Percentiles rank a stretch among this genome's conserved stretches.
phyloP scores from a whole-genome alignment of 768 basidiomycete species.

The Calocera viscosa region DNA sequence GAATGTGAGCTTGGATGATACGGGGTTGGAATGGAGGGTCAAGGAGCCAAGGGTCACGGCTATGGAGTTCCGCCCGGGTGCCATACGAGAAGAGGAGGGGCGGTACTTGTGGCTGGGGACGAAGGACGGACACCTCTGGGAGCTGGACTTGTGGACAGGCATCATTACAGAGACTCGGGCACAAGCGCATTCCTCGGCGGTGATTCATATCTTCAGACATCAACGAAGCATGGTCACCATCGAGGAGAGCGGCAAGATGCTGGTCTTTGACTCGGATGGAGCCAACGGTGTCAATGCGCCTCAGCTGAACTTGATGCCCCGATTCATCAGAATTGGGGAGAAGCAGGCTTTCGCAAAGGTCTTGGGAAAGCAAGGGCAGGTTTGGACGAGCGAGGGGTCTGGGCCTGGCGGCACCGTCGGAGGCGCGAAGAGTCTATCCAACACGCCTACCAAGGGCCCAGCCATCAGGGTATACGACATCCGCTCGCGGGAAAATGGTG shows the following conservation, averaged over 20 bases:
- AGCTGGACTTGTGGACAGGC: slow-evolving; percentile 61
- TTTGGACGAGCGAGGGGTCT: neutral
- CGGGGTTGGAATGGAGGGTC: slow-evolving; percentile 35
- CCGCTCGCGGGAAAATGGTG: slow-evolving; percentile 15
- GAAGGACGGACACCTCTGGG: slow-evolving; percentile 76
- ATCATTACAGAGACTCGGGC: slow-evolving; percentile 44
- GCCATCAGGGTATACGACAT: slow-evolving; percentile 73
- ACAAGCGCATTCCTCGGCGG: slow-evolving; percentile 49
- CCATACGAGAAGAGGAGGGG: slow-evolving; percentile 39
- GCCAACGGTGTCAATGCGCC: slow-evolving; percentile 9
- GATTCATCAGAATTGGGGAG: neutral
- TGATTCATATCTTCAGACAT: slow-evolving; percentile 65
- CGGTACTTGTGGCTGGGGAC: slow-evolving; percentile 74
- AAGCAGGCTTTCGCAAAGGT: neutral
- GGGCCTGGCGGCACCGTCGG: neutral
- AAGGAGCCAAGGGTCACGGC: slow-evolving; percentile 64
- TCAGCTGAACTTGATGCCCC: neutral
- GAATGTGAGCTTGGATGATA: slow-evolving; percentile 48
- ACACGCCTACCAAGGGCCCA: slow-evolving; percentile 31
- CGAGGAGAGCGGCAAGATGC: slow-evolving; percentile 74
- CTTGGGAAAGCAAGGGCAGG: neutral
- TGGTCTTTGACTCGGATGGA: slow-evolving; percentile 41
- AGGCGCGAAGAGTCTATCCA: slow-evolving; percentile 13
- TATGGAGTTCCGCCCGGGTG: slow-evolving; percentile 59
- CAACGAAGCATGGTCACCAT: slow-evolving; percentile 60